phyloP scores from a whole-genome alignment of 2,329 filamentous ascomycete species.

The Chrysoporthe puriensis region DNA sequence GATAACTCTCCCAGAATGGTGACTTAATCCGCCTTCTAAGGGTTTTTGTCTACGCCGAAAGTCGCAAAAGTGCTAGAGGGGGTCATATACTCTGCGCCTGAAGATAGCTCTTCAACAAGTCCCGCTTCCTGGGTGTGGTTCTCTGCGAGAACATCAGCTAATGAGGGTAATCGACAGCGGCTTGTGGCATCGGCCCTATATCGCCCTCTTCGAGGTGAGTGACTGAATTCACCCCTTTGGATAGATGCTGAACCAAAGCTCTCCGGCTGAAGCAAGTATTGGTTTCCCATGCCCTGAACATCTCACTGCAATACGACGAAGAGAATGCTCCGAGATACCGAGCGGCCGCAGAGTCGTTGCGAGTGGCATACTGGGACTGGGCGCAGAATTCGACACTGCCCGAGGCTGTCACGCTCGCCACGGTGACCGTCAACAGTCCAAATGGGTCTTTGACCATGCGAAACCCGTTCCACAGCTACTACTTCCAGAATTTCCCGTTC shows the following conservation, averaged over 20 bases:
- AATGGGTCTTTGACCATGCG: constrained; percentile 35
- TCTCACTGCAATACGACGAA: constrained; percentile 49
- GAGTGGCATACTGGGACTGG: constrained; percentile 62
- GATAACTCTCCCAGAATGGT: background rate
- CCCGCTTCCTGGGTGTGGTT: background rate
- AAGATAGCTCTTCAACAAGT: background rate
- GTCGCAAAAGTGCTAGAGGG: background rate
- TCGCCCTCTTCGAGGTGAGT: constrained; percentile 58
- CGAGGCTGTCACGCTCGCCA: constrained; percentile 38
- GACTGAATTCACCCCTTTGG: background rate
- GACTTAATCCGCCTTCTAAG: background rate
- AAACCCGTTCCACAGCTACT: constrained; percentile 59
- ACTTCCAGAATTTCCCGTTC: constrained; percentile 49
- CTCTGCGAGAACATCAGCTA: background rate
- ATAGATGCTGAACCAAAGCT: constrained; percentile 22
- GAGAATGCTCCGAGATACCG: constrained; percentile 43
- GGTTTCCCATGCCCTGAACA: constrained; percentile 47
- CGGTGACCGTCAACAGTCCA: constrained; percentile 33
- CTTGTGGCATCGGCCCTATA: constrained; percentile 60
- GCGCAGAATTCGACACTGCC: constrained; percentile 49
- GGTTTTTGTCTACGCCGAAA: background rate
- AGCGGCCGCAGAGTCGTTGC: constrained; percentile 50
- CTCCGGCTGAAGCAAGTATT: constrained; percentile 51
- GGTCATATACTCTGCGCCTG: background rate
- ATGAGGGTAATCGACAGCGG: constrained; percentile 39